phyloP scores from a whole-genome alignment of 176 grass and related monocot genomes.

The Metroxylon sagu region DNA sequence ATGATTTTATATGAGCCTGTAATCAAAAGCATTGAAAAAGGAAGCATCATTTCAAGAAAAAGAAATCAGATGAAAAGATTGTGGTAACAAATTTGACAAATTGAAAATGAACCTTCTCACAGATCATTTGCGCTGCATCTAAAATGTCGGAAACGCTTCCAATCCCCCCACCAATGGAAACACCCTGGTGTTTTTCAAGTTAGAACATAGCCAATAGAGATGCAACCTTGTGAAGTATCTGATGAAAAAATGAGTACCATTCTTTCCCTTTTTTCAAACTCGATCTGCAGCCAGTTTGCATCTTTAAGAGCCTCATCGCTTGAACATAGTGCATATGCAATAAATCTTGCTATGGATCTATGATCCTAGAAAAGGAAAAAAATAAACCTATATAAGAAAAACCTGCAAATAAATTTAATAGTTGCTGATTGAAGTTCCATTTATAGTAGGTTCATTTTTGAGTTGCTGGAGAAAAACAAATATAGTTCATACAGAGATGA shows the following conservation, averaged over 20 bases:
- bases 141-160: conserved; percentile 86
- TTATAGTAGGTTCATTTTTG: too few species aligned
- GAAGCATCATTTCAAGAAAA: not conserved
- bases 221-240: not conserved
- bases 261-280: conserved; percentile 67
- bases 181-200: conserved; percentile 59
- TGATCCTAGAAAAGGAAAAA: conserved; percentile 52
- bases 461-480: too few species aligned
- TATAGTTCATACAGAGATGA: too few species aligned
- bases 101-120: conserved; percentile 55
- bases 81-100: not conserved
- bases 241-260: conserved; percentile 41
- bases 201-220: not conserved
- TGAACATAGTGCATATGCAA: conserved; percentile 87
- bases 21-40: not conserved
- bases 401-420: too few species aligned
- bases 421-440: too few species aligned
- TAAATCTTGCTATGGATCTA: conserved; percentile 75
- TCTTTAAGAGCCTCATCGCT: conserved; percentile 89
- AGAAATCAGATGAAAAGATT: not conserved
- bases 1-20: too few species aligned
- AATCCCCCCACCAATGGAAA: conserved; percentile 80
- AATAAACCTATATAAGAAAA: conserved; percentile 20
- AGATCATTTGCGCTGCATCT: conserved; percentile 63
- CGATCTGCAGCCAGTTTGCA: conserved; percentile 59